Conservation (phyloP, 768 basidiomycete genomes). For the Rhodosporidiobolus sp. region DNA sequence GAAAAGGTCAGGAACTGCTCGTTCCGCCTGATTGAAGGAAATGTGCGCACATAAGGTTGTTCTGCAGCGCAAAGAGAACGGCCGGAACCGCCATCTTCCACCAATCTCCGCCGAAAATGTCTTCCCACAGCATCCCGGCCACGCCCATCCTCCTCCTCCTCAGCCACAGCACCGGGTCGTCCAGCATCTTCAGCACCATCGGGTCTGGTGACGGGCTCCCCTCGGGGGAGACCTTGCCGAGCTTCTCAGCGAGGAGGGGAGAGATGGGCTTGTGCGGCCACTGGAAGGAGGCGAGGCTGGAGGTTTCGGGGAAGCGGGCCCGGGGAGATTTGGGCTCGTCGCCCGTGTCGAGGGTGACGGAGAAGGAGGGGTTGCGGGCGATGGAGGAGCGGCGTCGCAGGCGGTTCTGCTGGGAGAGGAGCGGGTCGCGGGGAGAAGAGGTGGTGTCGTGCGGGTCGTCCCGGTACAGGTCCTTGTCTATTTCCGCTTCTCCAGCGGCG, state of each 20-base stretch:
- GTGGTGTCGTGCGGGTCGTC: slow-evolving; percentile 34
- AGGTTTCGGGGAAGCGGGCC: slow-evolving; percentile 23
- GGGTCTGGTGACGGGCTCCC: slow-evolving; percentile 4
- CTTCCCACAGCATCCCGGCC: slow-evolving; percentile 18
- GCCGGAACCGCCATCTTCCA: slow-evolving; percentile 39
- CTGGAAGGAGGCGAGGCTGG: slow-evolving; percentile 18
- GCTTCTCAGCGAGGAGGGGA: slow-evolving; percentile 24
- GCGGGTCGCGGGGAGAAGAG: not conserved
- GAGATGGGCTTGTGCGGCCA: slow-evolving; percentile 37
- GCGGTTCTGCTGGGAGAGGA: not conserved
- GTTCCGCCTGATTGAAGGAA: too few species aligned
- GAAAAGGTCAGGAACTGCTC: not conserved
- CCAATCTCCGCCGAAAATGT: slow-evolving; percentile 37
- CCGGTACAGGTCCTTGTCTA: slow-evolving; percentile 20
- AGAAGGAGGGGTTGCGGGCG: not conserved
- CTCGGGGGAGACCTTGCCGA: slow-evolving; percentile 24
- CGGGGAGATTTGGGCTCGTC: not conserved
- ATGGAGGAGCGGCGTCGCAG: slow-evolving; percentile 12
- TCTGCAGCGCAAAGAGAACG: slow-evolving; percentile 37
- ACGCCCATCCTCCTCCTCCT: slow-evolving; percentile 24
- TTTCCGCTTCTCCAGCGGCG: not conserved
- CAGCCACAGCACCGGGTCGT: slow-evolving; percentile 29
- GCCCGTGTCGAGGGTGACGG: slow-evolving; percentile 15
- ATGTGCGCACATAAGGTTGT: slow-evolving; percentile 40
- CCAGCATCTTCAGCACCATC: slow-evolving; percentile 17